A percentile compares a stretch with the other conserved stretches of the same genome.
These are phyloP conservation scores for Annulohypoxylon truncatum DNA, from an alignment of 2,329 filamentous ascomycete genomes.

Conservation along the genomic window DNA sequence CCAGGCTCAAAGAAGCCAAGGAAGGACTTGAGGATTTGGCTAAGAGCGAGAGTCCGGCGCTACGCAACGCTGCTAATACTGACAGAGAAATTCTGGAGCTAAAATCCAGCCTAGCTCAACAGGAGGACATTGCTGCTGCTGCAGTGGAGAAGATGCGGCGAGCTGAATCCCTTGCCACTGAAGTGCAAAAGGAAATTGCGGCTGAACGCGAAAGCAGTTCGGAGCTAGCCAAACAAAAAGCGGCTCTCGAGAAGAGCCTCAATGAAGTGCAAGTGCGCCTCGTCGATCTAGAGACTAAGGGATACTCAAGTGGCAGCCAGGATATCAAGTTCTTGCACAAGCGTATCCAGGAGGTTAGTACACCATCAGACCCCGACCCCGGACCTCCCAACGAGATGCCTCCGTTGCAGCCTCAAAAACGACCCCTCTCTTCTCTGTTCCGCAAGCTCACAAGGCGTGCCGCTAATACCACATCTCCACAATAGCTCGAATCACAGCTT, in stretches of 20 bases:
- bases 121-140: slow-evolving; percentile 91
- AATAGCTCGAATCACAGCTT: slow-evolving; percentile 85
- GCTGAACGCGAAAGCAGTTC: slow-evolving; percentile 85
- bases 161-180: slow-evolving; percentile 85
- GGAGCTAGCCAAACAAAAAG: slow-evolving; percentile 89
- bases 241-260: slow-evolving; percentile 85
- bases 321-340: slow-evolving; percentile 96
- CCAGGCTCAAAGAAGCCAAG: slow-evolving; percentile 86
- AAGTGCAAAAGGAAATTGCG: slow-evolving; percentile 93
- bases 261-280: slow-evolving; percentile 91
- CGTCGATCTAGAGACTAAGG: slow-evolving; percentile 96
- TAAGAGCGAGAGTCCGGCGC: slow-evolving; percentile 84
- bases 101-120: slow-evolving; percentile 87
- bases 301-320: slow-evolving; percentile 92
- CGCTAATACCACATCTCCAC: slow-evolving; percentile 46
- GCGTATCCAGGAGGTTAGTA: slow-evolving; percentile 89
- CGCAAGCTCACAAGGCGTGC: slow-evolving; percentile 40
- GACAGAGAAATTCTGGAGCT: slow-evolving; percentile 91
- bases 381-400: slow-evolving; percentile 22
- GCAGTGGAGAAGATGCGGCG: slow-evolving; percentile 98
- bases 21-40: slow-evolving; percentile 88
- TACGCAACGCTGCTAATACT: slow-evolving; percentile 88
- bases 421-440: slow-evolving; percentile 41
- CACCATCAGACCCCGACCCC: slow-evolving; percentile 27
- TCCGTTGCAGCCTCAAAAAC: slow-evolving; percentile 27